Conservation (phyloP, 1,284 basidiomycete species). For the Rhodofomes roseus region DNA sequence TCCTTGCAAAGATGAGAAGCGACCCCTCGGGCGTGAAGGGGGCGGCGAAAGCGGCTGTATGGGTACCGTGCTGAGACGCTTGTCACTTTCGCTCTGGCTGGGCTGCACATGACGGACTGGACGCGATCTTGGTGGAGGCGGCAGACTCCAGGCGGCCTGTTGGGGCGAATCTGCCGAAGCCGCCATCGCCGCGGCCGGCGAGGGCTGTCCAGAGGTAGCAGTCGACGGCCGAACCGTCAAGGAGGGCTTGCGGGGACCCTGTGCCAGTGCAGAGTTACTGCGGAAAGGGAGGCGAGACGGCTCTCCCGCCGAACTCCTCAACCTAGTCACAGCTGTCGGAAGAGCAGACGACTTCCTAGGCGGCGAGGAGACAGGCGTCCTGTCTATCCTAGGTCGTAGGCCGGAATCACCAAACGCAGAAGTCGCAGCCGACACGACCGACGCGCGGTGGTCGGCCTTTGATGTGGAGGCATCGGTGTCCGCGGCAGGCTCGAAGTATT, state of each 20-base stretch:
- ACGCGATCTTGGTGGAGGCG: conserved; percentile 36
- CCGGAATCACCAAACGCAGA: conserved; percentile 18
- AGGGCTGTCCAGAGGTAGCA: conserved; percentile 18
- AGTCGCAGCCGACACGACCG: conserved; percentile 21
- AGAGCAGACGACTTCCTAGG: background rate
- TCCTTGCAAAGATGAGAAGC: conserved; percentile 6
- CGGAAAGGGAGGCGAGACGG: conserved; percentile 12
- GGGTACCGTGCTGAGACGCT: conserved; percentile 29
- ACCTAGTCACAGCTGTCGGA: conserved; percentile 6
- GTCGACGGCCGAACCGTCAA: conserved; percentile 25
- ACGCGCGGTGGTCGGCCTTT: conserved; percentile 19
- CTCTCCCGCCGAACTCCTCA: conserved; percentile 4
- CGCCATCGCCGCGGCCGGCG: conserved; percentile 16
- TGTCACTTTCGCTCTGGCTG: conserved; percentile 16
- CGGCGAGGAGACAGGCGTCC: background rate
- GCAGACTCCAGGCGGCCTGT: conserved; percentile 20
- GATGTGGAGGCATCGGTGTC: conserved; percentile 8
- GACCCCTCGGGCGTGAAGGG: conserved; percentile 20
- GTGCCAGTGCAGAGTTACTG: conserved; percentile 16
- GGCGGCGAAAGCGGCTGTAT: conserved; percentile 36
- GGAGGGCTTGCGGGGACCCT: conserved; percentile 10
- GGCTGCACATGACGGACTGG: conserved; percentile 14
- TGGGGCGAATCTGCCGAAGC: conserved; percentile 19
- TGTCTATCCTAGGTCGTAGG: background rate
- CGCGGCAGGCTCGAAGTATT: conserved; percentile 5